phyloP scores from a whole-genome alignment of 345 rosid species.

The Boechera retrofracta region DNA sequence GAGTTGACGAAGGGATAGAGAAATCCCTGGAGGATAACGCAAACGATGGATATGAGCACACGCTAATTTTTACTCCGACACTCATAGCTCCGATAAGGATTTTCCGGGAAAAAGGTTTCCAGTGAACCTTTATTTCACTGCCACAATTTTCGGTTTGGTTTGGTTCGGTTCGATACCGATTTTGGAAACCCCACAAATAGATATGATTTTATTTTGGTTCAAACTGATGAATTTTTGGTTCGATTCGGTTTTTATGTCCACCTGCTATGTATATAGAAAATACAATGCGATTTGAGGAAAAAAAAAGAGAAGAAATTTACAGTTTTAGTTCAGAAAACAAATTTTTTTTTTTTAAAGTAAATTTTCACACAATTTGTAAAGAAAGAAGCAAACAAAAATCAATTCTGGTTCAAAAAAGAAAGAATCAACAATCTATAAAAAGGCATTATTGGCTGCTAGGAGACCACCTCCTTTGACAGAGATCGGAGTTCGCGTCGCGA shows the following conservation, averaged over 20 bases:
- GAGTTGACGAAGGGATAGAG: constrained; percentile 13
- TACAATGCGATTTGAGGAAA: not conserved
- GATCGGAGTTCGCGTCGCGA: constrained; percentile 43
- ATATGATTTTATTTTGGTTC: not conserved
- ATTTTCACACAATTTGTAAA: constrained; percentile 1
- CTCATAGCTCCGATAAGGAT: constrained; percentile 13
- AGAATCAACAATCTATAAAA: constrained; percentile 12
- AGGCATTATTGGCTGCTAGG: constrained; percentile 35
- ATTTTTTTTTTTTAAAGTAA: not conserved
- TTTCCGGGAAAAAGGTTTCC: not conserved
- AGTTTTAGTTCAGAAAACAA: not conserved
- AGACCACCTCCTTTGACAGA: constrained; percentile 70
- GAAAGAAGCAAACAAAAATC: constrained; percentile 26
- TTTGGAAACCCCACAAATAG: no score
- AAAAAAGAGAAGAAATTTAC: not conserved
- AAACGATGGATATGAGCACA: constrained; percentile 25
- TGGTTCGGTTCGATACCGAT: not conserved
- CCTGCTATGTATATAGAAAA: no score
- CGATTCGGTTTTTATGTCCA: not conserved
- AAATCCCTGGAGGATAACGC: constrained; percentile 19
- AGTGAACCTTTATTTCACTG: not conserved
- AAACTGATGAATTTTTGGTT: no score
- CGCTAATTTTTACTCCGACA: constrained; percentile 20
- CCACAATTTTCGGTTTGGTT: not conserved
- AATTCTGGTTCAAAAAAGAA: not conserved